Evolutionary conservation across 371 early-diverging fungal genomes (phyloP), one percentile per base, ranked within the genome.

Genomic region (Circinella minor): DNA sequence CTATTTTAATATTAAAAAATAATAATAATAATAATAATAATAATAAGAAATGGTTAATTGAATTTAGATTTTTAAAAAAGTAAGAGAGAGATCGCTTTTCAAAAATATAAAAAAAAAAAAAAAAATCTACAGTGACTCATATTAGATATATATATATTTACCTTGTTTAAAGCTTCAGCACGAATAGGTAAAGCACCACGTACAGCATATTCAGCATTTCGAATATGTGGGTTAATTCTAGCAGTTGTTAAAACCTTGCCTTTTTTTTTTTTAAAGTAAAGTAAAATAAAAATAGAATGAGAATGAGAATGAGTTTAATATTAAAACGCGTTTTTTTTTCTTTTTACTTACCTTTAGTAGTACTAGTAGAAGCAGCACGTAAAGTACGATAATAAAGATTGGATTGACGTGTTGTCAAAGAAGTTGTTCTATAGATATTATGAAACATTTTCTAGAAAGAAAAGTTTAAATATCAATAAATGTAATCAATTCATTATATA

Each of bases 181-280:
- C 94, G 91, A 73, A 99, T 95, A 47, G 99, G 98, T 55, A 97
- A 85, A 67, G 90, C 95, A 55, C 99, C 99, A 55, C 99, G 92
- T 10, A 99, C 99, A 55, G 99, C 98, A 76, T 99, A 99, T 71
- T 98, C 94, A 62, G 94, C 94, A 39, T 87, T 82, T 70, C 83
- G 84, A 68, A 96, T 77, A 57, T 88, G 76, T 38, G 88, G 89
- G 74, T 94, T 94, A 80, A 95, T 91, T 17, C 81, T 88, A 18
- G 88, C 87, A 20, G 82, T 54, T 37, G 80, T 89, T 51, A 96
- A 84, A 5, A 93, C 88, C 71, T 89, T 91, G 34, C 54, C 54
- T 54, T 27, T 27, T 27, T 27, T 27, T 27, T 27, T 27, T n/a
- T n/a, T n/a, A n/a, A n/a, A n/a, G n/a, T n/a, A n/a, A 27, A 27